Evolutionary conservation across 2,329 filamentous ascomycete species (phyloP).

Genomic region (Aspergillus pseudoglaucus): DNA sequence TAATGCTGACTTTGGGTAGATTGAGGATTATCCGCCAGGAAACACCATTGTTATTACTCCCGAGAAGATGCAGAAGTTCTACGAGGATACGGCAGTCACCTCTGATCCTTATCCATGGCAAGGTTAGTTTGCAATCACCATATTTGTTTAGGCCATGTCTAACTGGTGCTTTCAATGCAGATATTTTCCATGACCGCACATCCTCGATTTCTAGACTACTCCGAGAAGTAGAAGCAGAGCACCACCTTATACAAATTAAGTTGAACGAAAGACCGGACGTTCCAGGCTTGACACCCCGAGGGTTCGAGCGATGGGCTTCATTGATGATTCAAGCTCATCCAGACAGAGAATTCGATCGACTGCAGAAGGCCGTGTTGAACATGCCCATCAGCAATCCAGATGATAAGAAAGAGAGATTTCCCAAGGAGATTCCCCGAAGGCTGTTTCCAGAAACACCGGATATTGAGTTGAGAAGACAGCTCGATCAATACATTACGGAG

Average conservation of each 20-base stretch:
- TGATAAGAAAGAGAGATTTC: constrained; percentile 64
- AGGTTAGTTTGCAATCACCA: constrained; percentile 36
- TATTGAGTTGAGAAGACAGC: constrained; percentile 50
- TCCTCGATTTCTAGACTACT: constrained; percentile 56
- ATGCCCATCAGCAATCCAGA: constrained; percentile 65
- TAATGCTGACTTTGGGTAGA: constrained; percentile 39
- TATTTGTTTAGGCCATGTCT: constrained; percentile 1
- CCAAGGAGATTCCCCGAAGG: constrained; percentile 68
- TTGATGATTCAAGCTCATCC: constrained; percentile 69
- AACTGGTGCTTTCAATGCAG: constrained; percentile 24
- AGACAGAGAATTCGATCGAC: constrained; percentile 63
- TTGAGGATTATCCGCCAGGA: constrained; percentile 62
- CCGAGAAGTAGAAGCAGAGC: constrained; percentile 48
- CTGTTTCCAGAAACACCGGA: constrained; percentile 61
- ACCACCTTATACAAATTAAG: constrained; percentile 57
- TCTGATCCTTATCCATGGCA: constrained; percentile 64
- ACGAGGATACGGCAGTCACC: constrained; percentile 58
- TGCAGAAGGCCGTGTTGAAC: constrained; percentile 61
- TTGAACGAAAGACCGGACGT: constrained; percentile 50
- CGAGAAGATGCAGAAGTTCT: constrained; percentile 67
- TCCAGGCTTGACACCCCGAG: constrained; percentile 60
- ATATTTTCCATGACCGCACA: constrained; percentile 49
- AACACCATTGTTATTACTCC: constrained; percentile 67
- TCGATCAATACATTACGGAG: constrained; percentile 55
- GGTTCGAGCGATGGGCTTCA: constrained; percentile 66